Conservation (phyloP, 2,329 filamentous ascomycete species). For the Ophiocordyceps robertsii region DNA sequence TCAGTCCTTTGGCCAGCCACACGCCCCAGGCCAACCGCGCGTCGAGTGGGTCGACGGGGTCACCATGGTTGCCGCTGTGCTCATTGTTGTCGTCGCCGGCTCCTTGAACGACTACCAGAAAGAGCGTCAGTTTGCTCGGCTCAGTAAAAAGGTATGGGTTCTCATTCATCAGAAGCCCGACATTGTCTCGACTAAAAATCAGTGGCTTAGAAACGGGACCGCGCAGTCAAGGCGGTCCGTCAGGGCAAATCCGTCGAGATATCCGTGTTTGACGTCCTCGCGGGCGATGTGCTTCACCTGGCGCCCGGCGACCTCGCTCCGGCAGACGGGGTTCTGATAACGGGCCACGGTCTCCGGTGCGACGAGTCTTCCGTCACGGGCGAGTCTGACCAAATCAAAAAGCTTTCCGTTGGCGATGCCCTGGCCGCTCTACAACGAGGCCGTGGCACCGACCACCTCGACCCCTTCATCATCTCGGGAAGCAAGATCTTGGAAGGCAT, state of each 20-base stretch:
- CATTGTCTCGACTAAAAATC: too few species aligned
- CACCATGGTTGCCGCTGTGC: slow-evolving; percentile 63
- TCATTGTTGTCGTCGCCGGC: slow-evolving; percentile 62
- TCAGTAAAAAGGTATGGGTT: slow-evolving; percentile 56
- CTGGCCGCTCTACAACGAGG: slow-evolving; percentile 15
- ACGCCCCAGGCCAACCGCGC: slow-evolving; percentile 24
- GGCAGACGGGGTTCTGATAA: slow-evolving; percentile 55
- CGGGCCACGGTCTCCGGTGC: slow-evolving; percentile 38
- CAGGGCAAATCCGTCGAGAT: slow-evolving; percentile 59
- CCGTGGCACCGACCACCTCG: slow-evolving; percentile 13
- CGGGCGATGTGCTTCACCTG: slow-evolving; percentile 60
- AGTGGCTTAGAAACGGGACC: slow-evolving; percentile 46
- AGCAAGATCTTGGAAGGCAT: slow-evolving; percentile 65
- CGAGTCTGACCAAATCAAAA: slow-evolving; percentile 60
- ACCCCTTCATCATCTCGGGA: slow-evolving; percentile 71
- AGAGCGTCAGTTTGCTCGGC: slow-evolving; percentile 65
- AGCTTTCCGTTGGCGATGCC: slow-evolving; percentile 42
- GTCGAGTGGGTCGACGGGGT: slow-evolving; percentile 67
- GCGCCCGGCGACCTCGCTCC: slow-evolving; percentile 62
- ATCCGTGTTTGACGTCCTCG: slow-evolving; percentile 56
- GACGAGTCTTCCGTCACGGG: slow-evolving; percentile 67
- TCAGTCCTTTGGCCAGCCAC: slow-evolving; percentile 41
- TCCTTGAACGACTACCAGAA: slow-evolving; percentile 73
- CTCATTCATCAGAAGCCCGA: too few species aligned
- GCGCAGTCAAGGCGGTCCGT: slow-evolving; percentile 60